Conservation (phyloP, 768 basidiomycete genomes). For the Psilocybe sp. region DNA sequence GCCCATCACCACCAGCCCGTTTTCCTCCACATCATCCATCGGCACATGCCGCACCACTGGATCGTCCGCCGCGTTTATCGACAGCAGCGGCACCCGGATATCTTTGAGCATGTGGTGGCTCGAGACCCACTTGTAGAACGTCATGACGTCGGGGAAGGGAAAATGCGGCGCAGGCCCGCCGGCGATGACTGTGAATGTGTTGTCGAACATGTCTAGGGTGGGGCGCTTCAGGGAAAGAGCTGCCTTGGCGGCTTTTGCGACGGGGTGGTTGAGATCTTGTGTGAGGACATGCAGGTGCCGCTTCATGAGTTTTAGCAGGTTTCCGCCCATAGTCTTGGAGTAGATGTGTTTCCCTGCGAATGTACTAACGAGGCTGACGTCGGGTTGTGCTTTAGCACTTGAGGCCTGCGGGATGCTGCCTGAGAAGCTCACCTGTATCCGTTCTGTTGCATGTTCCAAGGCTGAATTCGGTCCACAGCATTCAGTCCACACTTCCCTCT, state of each 20-base stretch:
- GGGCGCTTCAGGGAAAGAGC: conserved; percentile 46
- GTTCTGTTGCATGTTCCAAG: conserved; percentile 44
- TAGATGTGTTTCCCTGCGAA: conserved; percentile 63
- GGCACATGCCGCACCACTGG: conserved; percentile 67
- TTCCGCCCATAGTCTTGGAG: conserved; percentile 73
- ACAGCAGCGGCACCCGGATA: conserved; percentile 71
- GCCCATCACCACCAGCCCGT: conserved; percentile 52
- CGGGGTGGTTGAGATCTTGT: conserved; percentile 44
- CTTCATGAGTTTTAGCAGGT: conserved; percentile 56
- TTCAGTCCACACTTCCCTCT: conserved; percentile 9
- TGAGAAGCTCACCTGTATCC: conserved; percentile 33
- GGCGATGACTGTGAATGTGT: conserved; percentile 58
- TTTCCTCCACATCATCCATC: conserved; percentile 41
- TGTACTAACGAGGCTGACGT: conserved; percentile 46
- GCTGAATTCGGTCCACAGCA: conserved; percentile 2
- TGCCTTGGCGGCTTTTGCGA: conserved; percentile 43
- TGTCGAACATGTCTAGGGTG: conserved; percentile 56
- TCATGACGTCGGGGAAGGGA: conserved; percentile 38
- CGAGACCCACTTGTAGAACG: conserved; percentile 48
- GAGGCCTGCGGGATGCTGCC: neutral
- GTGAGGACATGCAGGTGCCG: conserved; percentile 44
- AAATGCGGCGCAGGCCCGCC: conserved; percentile 60
- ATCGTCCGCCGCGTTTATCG: conserved; percentile 72
- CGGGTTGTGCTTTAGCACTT: conserved; percentile 4
- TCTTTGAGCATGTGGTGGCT: conserved; percentile 55